Evolutionary conservation across 2,329 filamentous ascomycete genomes (phyloP).

Genomic region (Calonectria crousiana): DNA sequence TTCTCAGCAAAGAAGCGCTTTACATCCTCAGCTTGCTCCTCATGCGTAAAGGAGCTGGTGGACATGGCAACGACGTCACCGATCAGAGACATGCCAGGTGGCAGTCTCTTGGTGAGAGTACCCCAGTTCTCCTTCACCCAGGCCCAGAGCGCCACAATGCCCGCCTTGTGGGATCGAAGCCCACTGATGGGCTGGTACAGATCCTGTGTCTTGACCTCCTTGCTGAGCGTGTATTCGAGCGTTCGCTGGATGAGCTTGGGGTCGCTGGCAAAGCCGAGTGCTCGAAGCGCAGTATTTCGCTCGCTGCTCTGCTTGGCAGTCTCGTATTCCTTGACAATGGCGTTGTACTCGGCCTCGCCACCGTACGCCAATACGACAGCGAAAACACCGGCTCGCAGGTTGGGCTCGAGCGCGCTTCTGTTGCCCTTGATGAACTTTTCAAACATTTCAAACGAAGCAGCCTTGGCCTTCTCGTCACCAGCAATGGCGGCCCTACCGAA

Average conservation of each 20-base stretch:
- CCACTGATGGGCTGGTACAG: conserved; percentile 89
- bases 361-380: conserved; percentile 86
- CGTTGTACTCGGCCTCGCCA: conserved; percentile 67
- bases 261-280: conserved; percentile 81
- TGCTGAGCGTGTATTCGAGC: conserved; percentile 78
- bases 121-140: conserved; percentile 94
- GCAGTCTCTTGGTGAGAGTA: conserved; percentile 82
- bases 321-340: conserved; percentile 44
- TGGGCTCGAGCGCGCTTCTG: conserved; percentile 86
- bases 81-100: conserved; percentile 88
- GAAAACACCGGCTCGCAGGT: conserved; percentile 89
- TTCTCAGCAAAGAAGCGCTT: conserved; percentile 84
- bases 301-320: conserved; percentile 79
- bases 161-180: conserved; percentile 80
- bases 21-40: conserved; percentile 80
- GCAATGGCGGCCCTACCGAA: conserved; percentile 86
- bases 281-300: conserved; percentile 90
- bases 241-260: conserved; percentile 86
- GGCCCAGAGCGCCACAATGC: conserved; percentile 82
- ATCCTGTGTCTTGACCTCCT: conserved; percentile 93
- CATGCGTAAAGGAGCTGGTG: conserved; percentile 82
- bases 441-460: conserved; percentile 91
- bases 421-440: conserved; percentile 85
- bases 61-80: conserved; percentile 86
- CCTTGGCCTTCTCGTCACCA: conserved; percentile 82